Base-by-base conservation (phyloP, 352 stramenopile genomes). In the Phytophthora tentaculata region DNA sequence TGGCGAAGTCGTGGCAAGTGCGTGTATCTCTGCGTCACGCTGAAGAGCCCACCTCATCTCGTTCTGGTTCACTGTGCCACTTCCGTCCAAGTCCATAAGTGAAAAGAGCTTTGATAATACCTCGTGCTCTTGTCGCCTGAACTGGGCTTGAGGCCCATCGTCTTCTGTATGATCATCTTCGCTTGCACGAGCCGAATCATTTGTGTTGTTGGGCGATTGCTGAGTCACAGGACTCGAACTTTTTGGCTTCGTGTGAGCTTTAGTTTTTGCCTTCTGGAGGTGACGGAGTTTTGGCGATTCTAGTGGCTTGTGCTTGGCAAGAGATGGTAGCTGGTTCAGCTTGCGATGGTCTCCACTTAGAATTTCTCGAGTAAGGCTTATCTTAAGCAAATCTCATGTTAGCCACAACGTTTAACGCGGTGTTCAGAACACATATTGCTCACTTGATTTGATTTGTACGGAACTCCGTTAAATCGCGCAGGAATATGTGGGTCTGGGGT, bases 21-120 rank as follows among this genome's bases (percentile, higher is more conserved):
- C 50, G 41, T 81, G 73, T 39, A 94, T 69, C 43, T 90, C 81
- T 17, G 75, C 67, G 47, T 94, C 85, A 12, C 79, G 77, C 44
- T 86, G 76, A 26, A 92, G 55, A 12, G 85, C 85, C 82, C 82
- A 94, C 12, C 73, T 59, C 65, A 91, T 86, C 48, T 94, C 83
- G 8, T 70, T 56, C 54, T 89, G 80, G 61, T 86, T 81, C 45
- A 94, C 79, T 0, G 83, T 82, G 6, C 82, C 79, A n/a, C 80
- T 90, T 48, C 62, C 71, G 59, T 92, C 85, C 20, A 77, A 61
- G 58, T 94, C 85, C 73, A 94, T 90, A n/a, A 84, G 47, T 0
- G 62, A 47, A 35, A 94, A 93, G 32, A 94, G 65, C 6, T 76
- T 65, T 2, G 41, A 70, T 4, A 93, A 67, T 0, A 81, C 60